A percentile compares a stretch with the other conserved stretches of the same genome.
Evolutionary conservation across 1,139 yeast genomes (phyloP).

Genomic region (Arxiozyma bovina): DNA sequence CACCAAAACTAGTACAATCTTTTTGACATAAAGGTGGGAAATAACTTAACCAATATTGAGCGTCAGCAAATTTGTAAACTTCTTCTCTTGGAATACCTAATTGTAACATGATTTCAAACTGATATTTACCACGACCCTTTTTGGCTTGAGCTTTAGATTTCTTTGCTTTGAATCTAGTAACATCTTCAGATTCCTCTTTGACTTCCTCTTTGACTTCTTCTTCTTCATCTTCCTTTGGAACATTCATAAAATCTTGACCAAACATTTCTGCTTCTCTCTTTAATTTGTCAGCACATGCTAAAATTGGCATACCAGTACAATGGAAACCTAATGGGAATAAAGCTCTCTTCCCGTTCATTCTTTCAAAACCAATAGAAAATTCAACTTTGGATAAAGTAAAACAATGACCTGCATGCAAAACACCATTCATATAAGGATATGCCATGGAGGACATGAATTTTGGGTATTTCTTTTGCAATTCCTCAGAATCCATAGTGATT

Average conservation of each 20-base stretch:
- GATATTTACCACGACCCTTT: constrained; percentile 89
- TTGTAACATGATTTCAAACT: constrained; percentile 92
- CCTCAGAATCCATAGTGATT: constrained; percentile 48
- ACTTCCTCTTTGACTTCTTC: constrained; percentile 35
- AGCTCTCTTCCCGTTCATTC: constrained; percentile 90
- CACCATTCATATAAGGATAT: constrained; percentile 98
- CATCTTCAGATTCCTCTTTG: constrained; percentile 51
- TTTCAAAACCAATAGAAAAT: constrained; percentile 86
- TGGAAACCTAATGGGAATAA: constrained; percentile 96
- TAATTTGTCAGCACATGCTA: constrained; percentile 92
- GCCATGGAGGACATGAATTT: constrained; percentile 94
- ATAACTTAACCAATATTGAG: constrained; percentile 76
- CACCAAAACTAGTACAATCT: constrained; percentile 78
- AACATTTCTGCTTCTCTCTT: constrained; percentile 86
- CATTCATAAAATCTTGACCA: constrained; percentile 69
- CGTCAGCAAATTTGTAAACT: constrained; percentile 80
- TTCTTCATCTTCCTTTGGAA: constrained; percentile 42
- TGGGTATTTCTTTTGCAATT: constrained; percentile 70
- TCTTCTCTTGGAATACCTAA: constrained; percentile 79
- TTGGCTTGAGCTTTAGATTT: constrained; percentile 90
- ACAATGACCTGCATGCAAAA: constrained; percentile 94
- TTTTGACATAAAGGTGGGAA: constrained; percentile 86
- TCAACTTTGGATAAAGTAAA: constrained; percentile 94
- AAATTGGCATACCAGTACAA: constrained; percentile 99
- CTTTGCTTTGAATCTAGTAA: constrained; percentile 83